phyloP scores from a whole-genome alignment of 495 filamentous ascomycete species.

The Sabuloglossum arenarium region DNA sequence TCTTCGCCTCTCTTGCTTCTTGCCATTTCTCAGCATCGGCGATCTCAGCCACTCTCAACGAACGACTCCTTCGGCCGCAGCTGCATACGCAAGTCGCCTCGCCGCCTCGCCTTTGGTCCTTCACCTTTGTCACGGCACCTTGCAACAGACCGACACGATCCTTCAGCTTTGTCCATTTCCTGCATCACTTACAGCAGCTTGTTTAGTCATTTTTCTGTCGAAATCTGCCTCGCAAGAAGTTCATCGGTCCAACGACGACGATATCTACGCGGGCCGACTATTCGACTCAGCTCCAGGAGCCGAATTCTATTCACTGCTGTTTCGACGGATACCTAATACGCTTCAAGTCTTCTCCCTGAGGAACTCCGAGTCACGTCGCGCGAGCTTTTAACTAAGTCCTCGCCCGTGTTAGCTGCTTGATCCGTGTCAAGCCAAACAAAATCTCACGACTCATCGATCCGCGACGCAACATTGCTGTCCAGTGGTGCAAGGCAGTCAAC shows the following conservation, averaged over 20 bases:
- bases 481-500: neutral
- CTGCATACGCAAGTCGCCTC: conserved; percentile 1
- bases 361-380: neutral
- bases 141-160: neutral
- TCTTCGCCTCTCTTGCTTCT: neutral
- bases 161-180: conserved; percentile 2
- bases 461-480: neutral
- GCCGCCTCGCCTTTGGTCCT: neutral
- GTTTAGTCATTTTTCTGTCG: neutral
- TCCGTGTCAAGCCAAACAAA: neutral
- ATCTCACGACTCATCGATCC: neutral
- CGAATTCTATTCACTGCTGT: neutral
- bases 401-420: neutral
- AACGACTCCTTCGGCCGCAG: neutral
- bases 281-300: neutral
- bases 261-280: too few relatives aligned
- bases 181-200: neutral
- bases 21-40: neutral
- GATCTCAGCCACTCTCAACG: neutral
- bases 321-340: neutral
- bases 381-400: conserved; percentile 5
- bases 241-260: neutral
- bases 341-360: neutral
- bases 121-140: neutral
- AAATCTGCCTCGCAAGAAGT: neutral